Conservation (phyloP, 108 stramenopile species). For the Nitzschia sp. region DNA sequence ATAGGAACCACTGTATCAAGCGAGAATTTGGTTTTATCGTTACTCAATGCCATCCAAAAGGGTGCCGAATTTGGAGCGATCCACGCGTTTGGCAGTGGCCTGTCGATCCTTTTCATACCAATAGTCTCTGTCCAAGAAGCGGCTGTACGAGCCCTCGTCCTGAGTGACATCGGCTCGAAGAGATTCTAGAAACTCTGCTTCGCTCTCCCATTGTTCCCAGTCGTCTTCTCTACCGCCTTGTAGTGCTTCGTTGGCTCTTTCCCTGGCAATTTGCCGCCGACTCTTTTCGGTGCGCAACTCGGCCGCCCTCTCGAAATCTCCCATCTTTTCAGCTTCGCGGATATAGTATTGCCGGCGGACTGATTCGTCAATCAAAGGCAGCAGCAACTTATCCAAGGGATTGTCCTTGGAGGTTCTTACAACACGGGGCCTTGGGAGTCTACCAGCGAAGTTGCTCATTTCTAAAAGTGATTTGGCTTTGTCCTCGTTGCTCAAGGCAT, state of each 20-base stretch:
- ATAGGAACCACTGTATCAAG: constrained; percentile 7
- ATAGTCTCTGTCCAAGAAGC: constrained; percentile 87
- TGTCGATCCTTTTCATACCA: constrained; percentile 89
- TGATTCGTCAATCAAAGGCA: constrained; percentile 85
- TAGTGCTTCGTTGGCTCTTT: constrained; percentile 56
- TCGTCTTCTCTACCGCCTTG: constrained; percentile 60
- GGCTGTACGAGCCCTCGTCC: constrained; percentile 74
- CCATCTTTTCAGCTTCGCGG: constrained; percentile 64
- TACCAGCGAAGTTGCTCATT: constrained; percentile 68
- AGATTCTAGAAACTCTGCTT: constrained; percentile 71
- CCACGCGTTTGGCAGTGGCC: constrained; percentile 46
- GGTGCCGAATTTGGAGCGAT: constrained; percentile 66
- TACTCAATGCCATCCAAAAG: constrained; percentile 75
- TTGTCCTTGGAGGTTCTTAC: constrained; percentile 31
- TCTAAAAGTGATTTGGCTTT: constrained; percentile 74
- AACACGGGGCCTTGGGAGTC: constrained; percentile 69
- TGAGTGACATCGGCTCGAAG: constrained; percentile 86
- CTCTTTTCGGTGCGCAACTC: constrained; percentile 62
- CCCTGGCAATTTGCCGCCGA: constrained; percentile 61
- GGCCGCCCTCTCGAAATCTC: constrained; percentile 57
- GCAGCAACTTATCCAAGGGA: constrained; percentile 70
- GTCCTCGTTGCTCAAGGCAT: constrained; percentile 56
- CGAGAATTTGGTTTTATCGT: too few species aligned
- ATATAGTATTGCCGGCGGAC: constrained; percentile 76
- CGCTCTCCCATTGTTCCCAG: constrained; percentile 56